Evolutionary conservation across 495 filamentous ascomycete species (phyloP).

Genomic region (Aspergillus affinis): DNA sequence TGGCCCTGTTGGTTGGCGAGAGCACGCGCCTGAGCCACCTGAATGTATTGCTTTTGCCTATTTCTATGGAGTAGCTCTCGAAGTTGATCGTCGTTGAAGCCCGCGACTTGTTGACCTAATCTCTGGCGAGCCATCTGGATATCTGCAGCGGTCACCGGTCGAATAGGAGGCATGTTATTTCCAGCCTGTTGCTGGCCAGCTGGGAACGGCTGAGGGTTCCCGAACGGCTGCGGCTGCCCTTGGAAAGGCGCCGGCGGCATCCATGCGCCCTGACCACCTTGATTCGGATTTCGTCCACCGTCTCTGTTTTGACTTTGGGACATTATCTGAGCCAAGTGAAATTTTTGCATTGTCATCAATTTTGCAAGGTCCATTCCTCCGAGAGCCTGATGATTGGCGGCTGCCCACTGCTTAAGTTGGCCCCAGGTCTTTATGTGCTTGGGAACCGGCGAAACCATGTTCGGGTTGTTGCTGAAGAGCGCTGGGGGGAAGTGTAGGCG

Average conservation of each 20-base stretch:
- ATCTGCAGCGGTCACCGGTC: conserved; percentile 44
- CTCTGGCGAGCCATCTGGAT: conserved; percentile 43
- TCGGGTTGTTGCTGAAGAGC: conserved; percentile 36
- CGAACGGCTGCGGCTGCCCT: conserved; percentile 31
- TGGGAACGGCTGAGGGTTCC: conserved; percentile 37
- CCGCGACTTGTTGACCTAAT: conserved; percentile 39
- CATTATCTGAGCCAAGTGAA: conserved; percentile 51
- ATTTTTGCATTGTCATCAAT: conserved; percentile 51
- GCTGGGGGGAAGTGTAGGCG: conserved; percentile 37
- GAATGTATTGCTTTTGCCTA: conserved; percentile 36
- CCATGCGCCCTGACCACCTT: conserved; percentile 28
- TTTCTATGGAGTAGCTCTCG: conserved; percentile 38
- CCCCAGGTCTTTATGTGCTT: conserved; percentile 68
- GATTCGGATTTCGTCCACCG: conserved; percentile 19
- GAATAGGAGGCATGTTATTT: conserved; percentile 32
- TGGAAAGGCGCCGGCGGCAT: conserved; percentile 27
- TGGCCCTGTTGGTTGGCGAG: conserved; percentile 34
- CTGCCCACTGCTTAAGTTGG: conserved; percentile 64
- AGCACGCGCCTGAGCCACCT: conserved; percentile 28
- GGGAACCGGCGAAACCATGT: conserved; percentile 47
- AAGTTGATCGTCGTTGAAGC: conserved; percentile 56
- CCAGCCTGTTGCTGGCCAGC: conserved; percentile 28
- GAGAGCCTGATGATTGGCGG: conserved; percentile 45
- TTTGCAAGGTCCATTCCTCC: conserved; percentile 42
- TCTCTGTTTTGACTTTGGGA: conserved; percentile 29